Evolutionary conservation across 2,329 filamentous ascomycete species (phyloP), one percentile per base, ranked within the genome.

Genomic region (Gremmenia infestans): DNA sequence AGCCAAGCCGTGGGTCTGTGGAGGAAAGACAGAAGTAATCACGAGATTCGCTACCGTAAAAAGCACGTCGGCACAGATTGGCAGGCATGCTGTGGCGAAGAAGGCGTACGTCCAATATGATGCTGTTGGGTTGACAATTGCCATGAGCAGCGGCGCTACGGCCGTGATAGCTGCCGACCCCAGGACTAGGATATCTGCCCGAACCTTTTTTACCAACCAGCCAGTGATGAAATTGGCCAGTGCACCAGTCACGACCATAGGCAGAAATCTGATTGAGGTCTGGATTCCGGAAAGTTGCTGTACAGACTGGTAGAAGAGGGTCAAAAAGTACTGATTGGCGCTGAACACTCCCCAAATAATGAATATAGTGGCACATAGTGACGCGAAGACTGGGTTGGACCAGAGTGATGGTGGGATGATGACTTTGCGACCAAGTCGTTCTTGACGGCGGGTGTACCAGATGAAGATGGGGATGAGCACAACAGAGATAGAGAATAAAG

Each of bases 381-480:
- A 28, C 25, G 25, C 7, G 25, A 28, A 28, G 2, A 28, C 25
- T 7, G 2, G 25, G 25, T 28, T 28, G 25, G 25, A 8, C 25
- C 25, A 28, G 25, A 28, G 25, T 8, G 25, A 28, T 28, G 25
- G 25, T 28, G 25, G 25, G 7, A 28, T 28, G 25, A 28, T 28
- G 25, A 28, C 25, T 28, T 28, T 28, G 25, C 25, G 25, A 8
- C 25, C 25, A 7, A 28, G 25, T 28, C 25, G 25, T 28, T 28
- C 25, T 28, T 28, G 25, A 28, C 25, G 25, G 25, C 25, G 25
- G 25, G 25, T 84, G 15, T 70, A 74, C 83, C 83, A 87, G 0
- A 87, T 68, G 0, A 76, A 77, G 65, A 86, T 86, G 0, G 83
- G 83, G 23, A 87, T 85, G 9, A 40, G 35, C 25, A 57, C n/a